A percentile compares a stretch with the other conserved stretches of the same genome.
These are phyloP conservation scores for Diphasiastrum complanatum DNA, from an alignment of 83 land plant genomes.

Conservation along the genomic window DNA sequence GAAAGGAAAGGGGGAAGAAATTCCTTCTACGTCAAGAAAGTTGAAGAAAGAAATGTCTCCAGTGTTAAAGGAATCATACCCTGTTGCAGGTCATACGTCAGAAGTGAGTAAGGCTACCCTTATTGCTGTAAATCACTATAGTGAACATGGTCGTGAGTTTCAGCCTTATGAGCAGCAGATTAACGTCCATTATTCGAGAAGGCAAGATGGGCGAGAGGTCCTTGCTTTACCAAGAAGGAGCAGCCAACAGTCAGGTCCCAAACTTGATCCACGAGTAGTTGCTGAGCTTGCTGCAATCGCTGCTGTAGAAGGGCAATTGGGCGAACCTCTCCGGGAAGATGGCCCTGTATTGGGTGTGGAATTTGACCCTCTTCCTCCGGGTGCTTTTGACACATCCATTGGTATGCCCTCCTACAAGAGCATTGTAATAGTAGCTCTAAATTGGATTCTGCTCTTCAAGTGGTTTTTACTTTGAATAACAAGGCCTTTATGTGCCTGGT, in stretches of 20 bases:
- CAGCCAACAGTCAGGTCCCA: conserved; percentile 18
- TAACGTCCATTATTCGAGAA: no score
- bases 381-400: conserved; percentile 54
- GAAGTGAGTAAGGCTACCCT: no score
- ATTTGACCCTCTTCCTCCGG: conserved; percentile 78
- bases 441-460: not conserved
- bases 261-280: conserved; percentile 34
- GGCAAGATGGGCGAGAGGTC: conserved; percentile 7
- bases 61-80: conserved; percentile 6
- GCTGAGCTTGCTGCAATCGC: conserved; percentile 44
- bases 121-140: no score
- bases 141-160: no score
- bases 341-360: conserved; percentile 67
- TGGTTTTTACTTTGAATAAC: no score
- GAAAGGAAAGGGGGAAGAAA: conserved; percentile 37
- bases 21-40: conserved; percentile 11
- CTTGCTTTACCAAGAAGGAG: conserved; percentile 9
- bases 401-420: conserved; percentile 11
- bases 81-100: no score
- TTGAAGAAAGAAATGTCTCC: conserved; percentile 29
- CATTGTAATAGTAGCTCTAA: not conserved
- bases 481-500: no score
- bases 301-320: conserved; percentile 63
- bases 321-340: conserved; percentile 56
- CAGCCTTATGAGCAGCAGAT: no score